phyloP scores from a whole-genome alignment of 2,329 filamentous ascomycete genomes.

The Alternaria gaisen region DNA sequence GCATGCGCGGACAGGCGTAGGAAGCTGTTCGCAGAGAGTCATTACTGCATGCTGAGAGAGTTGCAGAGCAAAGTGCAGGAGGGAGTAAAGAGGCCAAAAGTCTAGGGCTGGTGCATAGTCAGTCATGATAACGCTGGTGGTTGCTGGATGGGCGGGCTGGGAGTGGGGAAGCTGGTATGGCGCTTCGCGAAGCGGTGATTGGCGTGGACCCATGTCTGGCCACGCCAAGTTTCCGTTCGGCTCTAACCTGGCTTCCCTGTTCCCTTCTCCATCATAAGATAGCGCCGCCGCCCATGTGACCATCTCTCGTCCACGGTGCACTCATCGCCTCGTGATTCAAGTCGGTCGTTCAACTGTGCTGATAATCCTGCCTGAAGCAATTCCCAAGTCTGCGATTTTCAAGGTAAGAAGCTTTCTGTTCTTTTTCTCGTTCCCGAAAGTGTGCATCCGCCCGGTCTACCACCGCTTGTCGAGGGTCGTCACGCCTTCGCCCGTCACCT shows the following conservation, averaged over 20 bases:
- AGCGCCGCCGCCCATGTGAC: slow-evolving; percentile 16
- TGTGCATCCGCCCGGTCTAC: not conserved
- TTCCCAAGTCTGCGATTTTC: not conserved
- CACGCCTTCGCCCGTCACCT: slow-evolving; percentile 7
- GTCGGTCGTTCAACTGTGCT: slow-evolving; percentile 8
- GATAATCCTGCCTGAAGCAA: slow-evolving; percentile 3
- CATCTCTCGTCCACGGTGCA: slow-evolving; percentile 6
- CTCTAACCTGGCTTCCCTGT: slow-evolving; percentile 9
- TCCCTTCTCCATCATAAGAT: slow-evolving; percentile 7
- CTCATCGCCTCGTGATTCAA: slow-evolving; percentile 22
- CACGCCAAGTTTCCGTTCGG: slow-evolving; percentile 10
- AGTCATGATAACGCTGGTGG: slow-evolving; percentile 7
- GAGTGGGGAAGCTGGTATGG: slow-evolving; percentile 21
- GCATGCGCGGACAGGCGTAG: not conserved
- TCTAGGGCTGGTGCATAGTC: not conserved
- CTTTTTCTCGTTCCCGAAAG: slow-evolving; percentile 5
- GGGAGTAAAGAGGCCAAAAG: not conserved
- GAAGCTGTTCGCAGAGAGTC: not conserved
- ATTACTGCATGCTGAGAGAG: not conserved
- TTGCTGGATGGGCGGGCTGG: slow-evolving; percentile 16
- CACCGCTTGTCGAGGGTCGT: not conserved
- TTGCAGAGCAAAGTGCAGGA: not conserved
- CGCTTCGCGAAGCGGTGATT: slow-evolving; percentile 17
- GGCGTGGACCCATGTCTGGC: not conserved
- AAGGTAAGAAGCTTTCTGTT: slow-evolving; percentile 11